These are phyloP conservation scores for Populus tremula DNA, from an alignment of 345 rosid genomes.

Conservation along the genomic window DNA sequence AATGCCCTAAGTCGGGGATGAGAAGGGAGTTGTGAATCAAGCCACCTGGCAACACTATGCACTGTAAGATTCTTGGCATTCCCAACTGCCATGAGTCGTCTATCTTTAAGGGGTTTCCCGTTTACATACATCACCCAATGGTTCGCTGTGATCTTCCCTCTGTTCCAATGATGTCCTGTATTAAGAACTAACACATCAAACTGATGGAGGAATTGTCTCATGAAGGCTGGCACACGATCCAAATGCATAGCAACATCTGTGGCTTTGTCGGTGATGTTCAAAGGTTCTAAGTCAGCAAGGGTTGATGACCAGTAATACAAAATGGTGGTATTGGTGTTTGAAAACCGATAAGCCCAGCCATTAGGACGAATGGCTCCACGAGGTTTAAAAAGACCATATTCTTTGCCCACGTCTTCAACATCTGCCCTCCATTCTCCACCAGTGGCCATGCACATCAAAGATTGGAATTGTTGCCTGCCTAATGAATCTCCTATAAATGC, in stretches of 20 bases:
- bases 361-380: constrained; percentile 41
- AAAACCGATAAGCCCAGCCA: constrained; percentile 59
- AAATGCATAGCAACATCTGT: constrained; percentile 53
- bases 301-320: constrained; percentile 57
- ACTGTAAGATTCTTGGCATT: constrained; percentile 48
- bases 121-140: constrained; percentile 52
- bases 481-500: constrained; percentile 59
- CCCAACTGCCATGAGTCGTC: constrained; percentile 25
- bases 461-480: constrained; percentile 61
- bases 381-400: constrained; percentile 42
- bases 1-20: constrained; percentile 38
- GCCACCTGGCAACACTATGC: constrained; percentile 48
- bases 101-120: constrained; percentile 35
- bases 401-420: constrained; percentile 44
- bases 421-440: constrained; percentile 43
- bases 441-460: constrained; percentile 57
- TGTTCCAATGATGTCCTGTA: constrained; percentile 61
- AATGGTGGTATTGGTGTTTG: constrained; percentile 51
- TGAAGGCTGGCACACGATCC: constrained; percentile 51
- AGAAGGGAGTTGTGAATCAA: constrained; percentile 38
- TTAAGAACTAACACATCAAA: constrained; percentile 50
- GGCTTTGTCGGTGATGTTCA: constrained; percentile 28
- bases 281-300: constrained; percentile 44
- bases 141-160: constrained; percentile 39
- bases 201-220: constrained; percentile 25